Base-by-base conservation (phyloP, 2,329 filamentous ascomycete species). In the Ophiocordyceps camponoti-saundersi region DNA sequence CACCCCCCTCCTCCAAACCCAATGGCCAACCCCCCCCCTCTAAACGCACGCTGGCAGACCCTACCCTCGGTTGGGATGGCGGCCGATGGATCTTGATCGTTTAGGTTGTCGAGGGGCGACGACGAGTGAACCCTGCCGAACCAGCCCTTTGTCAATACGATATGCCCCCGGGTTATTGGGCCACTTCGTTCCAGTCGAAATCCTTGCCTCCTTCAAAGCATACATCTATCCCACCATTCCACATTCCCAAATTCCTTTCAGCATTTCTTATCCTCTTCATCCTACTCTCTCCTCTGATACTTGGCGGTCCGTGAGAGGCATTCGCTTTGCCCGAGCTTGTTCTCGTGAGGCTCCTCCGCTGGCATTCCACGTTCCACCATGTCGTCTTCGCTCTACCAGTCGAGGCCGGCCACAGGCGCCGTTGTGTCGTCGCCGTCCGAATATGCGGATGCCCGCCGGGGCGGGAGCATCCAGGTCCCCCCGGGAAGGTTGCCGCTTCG, bases 371-470 rank as follows among this genome's bases (percentile, higher is more conserved):
- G 56, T 57, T 49, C 43, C 51, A 53, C 52, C 51, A 67, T 63
- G 61, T 59, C 63, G 53, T 65, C 48, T 8, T 49, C 61, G 51
- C 54, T 65, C 53, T 65, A 65, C 52, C 60, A 65, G 50, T 61
- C 65, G 46, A 65, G 68, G 52, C 67, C 70, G 41, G 64, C 73
- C 51, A n/a, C n/a, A n/a, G n/a, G n/a, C n/a, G 61, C 74, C 52
- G 65, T 71, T 45, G 70, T 69, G 46, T 71, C 75, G 36, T 21
- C 41, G 41, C 41, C 20, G 22, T 6, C 64, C 48, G 70, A 72
- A 46, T 72, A 71, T 53, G 53, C 65, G 52, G 71, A 73, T 53
- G 56, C 59, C 48, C 65, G 69, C 47, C 65, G 69, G 52, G 61
- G 59, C 44, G n/a, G n/a, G n/a, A n/a, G n/a, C n/a, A 49, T 59